Evolutionary conservation across 2,329 filamentous ascomycete species (phyloP).

Genomic region (Corniculantispora saksenae): DNA sequence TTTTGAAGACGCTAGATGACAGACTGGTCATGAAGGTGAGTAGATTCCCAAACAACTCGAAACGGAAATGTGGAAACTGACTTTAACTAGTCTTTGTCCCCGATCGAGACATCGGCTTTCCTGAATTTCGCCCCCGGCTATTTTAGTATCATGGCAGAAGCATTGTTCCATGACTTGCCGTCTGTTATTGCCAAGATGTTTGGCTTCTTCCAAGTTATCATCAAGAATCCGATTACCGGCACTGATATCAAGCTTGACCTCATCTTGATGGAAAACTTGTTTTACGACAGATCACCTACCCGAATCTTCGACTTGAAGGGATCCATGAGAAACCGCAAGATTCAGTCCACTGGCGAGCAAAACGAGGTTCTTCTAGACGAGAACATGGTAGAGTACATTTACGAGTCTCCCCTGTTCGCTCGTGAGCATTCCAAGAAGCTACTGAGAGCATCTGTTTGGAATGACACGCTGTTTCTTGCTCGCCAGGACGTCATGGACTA

Average conservation of each 20-base stretch:
- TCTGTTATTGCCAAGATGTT: constrained; percentile 99
- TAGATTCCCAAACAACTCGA: constrained; percentile 7
- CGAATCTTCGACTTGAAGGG: constrained; percentile 96
- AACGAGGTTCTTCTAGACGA: constrained; percentile 97
- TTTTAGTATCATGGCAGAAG: constrained; percentile 95
- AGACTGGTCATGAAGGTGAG: constrained; percentile 80
- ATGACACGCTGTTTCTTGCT: constrained; percentile 92
- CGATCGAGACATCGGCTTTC: constrained; percentile 91
- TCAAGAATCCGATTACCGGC: constrained; percentile 90
- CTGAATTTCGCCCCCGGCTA: constrained; percentile 94
- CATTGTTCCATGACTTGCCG: constrained; percentile 90
- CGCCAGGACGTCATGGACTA: constrained; percentile 99
- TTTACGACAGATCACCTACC: constrained; percentile 89
- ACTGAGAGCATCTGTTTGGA: constrained; percentile 88
- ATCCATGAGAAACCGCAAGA: constrained; percentile 97
- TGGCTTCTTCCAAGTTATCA: constrained; percentile 94
- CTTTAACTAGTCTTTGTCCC: constrained; percentile 69
- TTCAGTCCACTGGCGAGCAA: constrained; percentile 90
- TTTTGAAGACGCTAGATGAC: constrained; percentile 94
- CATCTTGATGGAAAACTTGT: constrained; percentile 94
- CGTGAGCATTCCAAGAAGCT: constrained; percentile 96
- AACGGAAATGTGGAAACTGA: constrained; percentile 16
- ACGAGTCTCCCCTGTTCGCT: constrained; percentile 92
- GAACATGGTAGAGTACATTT: constrained; percentile 99
- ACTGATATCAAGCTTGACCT: constrained; percentile 94